A percentile compares a stretch with the other conserved stretches of the same genome.
These are phyloP conservation scores for Tolypocladium album DNA, from an alignment of 2,329 filamentous ascomycete genomes.

Conservation along the genomic window DNA sequence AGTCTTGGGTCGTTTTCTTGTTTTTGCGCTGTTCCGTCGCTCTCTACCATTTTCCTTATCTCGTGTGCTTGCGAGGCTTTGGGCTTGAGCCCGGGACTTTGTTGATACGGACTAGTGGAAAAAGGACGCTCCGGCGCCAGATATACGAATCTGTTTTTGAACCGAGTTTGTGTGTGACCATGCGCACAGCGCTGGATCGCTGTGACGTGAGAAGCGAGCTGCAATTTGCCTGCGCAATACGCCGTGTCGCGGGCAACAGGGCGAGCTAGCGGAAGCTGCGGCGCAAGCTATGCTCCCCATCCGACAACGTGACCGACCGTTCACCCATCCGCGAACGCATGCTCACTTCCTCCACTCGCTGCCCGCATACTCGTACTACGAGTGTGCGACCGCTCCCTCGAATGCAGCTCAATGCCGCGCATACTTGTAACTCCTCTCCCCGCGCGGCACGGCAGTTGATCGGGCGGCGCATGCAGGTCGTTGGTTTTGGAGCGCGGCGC, in stretches of 20 bases:
- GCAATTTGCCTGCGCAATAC: neutral
- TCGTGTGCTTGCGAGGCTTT: neutral
- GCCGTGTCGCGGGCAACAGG: neutral
- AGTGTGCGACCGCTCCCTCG: neutral
- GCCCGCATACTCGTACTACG: too few relatives aligned
- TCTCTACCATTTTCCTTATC: neutral
- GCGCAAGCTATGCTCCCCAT: neutral
- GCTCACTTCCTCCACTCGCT: neutral
- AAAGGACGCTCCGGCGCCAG: slow-evolving; percentile 1
- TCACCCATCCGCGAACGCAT: neutral
- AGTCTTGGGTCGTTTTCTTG: neutral
- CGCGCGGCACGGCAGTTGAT: neutral
- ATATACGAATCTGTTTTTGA: slow-evolving; percentile 2
- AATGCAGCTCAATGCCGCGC: neutral
- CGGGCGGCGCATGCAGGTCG: neutral
- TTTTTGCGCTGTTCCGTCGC: neutral
- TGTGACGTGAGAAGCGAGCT: neutral
- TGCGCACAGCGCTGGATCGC: neutral
- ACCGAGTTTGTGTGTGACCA: neutral
- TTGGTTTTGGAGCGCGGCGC: neutral
- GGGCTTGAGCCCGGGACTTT: neutral
- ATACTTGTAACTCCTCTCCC: too few relatives aligned
- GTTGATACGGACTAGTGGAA: slow-evolving; percentile 1
- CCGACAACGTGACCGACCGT: neutral
- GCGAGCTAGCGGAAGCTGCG: too few relatives aligned